phyloP scores from a whole-genome alignment of 352 stramenopile species.

The Pythium utonaiense region DNA sequence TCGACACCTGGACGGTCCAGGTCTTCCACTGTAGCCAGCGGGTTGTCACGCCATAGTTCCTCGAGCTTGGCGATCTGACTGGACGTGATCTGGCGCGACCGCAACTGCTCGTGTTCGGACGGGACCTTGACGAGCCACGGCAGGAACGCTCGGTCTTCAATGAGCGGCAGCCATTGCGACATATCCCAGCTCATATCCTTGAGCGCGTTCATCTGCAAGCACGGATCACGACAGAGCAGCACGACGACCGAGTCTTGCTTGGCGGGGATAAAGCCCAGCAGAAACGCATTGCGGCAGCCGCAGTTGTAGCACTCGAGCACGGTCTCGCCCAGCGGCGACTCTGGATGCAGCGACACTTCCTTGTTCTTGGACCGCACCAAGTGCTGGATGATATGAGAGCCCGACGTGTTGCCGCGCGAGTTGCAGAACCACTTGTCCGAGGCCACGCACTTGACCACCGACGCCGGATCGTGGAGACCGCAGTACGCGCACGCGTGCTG shows the following conservation, averaged over 20 bases:
- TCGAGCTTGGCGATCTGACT: constrained; percentile 87
- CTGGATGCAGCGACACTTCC: constrained; percentile 89
- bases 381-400: constrained; percentile 98
- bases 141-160: constrained; percentile 97
- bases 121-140: constrained; percentile 96
- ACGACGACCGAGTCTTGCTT: constrained; percentile 96
- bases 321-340: constrained; percentile 96
- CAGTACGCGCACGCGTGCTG: constrained; percentile 96
- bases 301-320: constrained; percentile 99
- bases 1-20: constrained; percentile 92
- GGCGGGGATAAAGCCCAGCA: constrained; percentile 98
- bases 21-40: constrained; percentile 94
- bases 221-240: constrained; percentile 95
- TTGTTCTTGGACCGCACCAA: constrained; percentile 94
- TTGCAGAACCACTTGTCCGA: constrained; percentile 99
- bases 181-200: constrained; percentile 99
- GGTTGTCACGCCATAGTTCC: constrained; percentile 96
- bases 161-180: constrained; percentile 96
- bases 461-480: constrained; percentile 94
- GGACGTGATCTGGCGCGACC: constrained; percentile 93
- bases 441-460: constrained; percentile 95
- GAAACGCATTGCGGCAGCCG: constrained; percentile 96
- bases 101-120: constrained; percentile 88
- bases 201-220: constrained; percentile 94
- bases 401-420: constrained; percentile 90